Evolutionary conservation across 257 asterid genomes (phyloP), one percentile per base, ranked within the genome.

Genomic region (Craterostigma plantagineum): DNA sequence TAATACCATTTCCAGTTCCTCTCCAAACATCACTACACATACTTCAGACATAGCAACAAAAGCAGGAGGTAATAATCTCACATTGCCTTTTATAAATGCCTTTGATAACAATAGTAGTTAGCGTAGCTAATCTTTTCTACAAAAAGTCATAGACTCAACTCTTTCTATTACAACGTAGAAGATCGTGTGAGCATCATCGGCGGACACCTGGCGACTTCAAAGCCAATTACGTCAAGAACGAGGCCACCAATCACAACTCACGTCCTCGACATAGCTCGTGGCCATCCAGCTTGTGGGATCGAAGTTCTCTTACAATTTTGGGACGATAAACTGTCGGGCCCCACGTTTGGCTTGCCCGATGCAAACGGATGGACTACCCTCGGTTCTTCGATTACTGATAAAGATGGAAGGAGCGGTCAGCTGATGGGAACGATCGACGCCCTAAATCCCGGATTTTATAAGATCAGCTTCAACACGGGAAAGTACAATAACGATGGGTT

Each of bases 191-290:
- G 55, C 64, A 58, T 77, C 14, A 60, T 83, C 7, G 77, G 91
- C 51, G 92, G 77, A 48, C 95, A 90, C 66, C 52, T 90, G 51
- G 70, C 54, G 16, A 54, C 69, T 18, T 27, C 46, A 15, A 33
- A 77, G 43, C 60, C 30, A 49, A 13, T 50, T 34, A 43, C 44
- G 5, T 43, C 69, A 3, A 62, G 93, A 54, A 74, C 73, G n/a
- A 70, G 95, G 27, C 98, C 95, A 8, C 98, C 93, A 7, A 90
- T 82, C 68, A 90, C 95, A 38, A 79, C 92, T 53, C 98, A 90
- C 16, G 64, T 83, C 57, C 78, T 83, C 14, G 98, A 90, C 14
- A 52, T 68, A 42, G 85, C 94, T 6, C 77, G 63, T 8, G 98
- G 95, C 9, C 55, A 63, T 46, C 98, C 98, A 37, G 98, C 91